Evolutionary conservation across 73 alveolate genomes (phyloP), one percentile per base, ranked within the genome.

Genomic region (Symbiodinium pilosum): DNA sequence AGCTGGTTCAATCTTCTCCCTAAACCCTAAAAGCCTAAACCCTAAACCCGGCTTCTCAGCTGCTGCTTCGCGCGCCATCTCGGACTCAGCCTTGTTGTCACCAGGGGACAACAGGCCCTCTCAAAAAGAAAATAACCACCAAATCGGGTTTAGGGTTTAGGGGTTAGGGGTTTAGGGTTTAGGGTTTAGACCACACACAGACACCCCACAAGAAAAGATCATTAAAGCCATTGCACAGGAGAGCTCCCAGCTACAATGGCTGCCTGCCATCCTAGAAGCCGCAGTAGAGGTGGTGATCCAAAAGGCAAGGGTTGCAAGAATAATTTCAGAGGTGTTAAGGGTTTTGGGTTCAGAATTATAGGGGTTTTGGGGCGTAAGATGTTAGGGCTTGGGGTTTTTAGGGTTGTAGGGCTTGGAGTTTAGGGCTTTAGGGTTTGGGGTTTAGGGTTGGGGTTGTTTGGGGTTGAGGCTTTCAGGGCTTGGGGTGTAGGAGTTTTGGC

Each of bases 161-260:
- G 64, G n/a, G n/a, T n/a, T n/a, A n/a, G n/a, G n/a, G n/a, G n/a
- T n/a, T n/a, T n/a, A n/a, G n/a, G n/a, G 64, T 47, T 47, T 47
- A 47, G 64, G 64, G 64, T 5, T 54, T 4, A 4, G 26, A 54
- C n/a, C 30, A 3, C 71, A 1, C 26, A 54, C n/a, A 7, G 26
- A 12, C 71, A 54, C n/a, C n/a, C n/a, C n/a, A n/a, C n/a, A n/a
- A n/a, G n/a, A n/a, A n/a, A n/a, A n/a, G n/a, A n/a, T n/a, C n/a
- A n/a, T n/a, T n/a, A n/a, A n/a, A n/a, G n/a, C n/a, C n/a, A n/a
- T n/a, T n/a, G n/a, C n/a, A 47, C 52, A 71, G 87, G 97, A 91
- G 54, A 83, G 97, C 43, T 68, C 97, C n/a, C 85, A 88, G 86
- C 97, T 91, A 18, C 97, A 69, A 42, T 91, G 97, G 97, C 52